These are phyloP conservation scores for Psilocybe azurescens DNA, from an alignment of 768 basidiomycete species.

Conservation along the genomic window DNA sequence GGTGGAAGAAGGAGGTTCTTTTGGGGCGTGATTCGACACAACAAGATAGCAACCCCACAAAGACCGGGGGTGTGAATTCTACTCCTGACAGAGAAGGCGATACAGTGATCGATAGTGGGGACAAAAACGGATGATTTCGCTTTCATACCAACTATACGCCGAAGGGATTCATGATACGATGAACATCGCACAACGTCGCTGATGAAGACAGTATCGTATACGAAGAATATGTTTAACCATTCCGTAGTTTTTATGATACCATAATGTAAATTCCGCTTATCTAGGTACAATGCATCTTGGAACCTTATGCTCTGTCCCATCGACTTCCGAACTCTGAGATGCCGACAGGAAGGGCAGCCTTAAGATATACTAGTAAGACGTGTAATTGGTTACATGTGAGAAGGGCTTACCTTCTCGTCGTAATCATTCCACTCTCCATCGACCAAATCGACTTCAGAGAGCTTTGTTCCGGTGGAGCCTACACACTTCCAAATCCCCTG, in stretches of 20 bases:
- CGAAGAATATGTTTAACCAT: not conserved
- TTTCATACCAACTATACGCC: no score
- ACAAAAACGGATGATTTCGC: not conserved
- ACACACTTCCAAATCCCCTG: constrained; percentile 83
- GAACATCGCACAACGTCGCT: no score
- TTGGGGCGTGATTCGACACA: not conserved
- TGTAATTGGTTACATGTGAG: constrained; percentile 5
- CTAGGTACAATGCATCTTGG: not conserved
- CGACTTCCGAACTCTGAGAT: constrained; percentile 69
- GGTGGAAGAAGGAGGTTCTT: constrained; percentile 19
- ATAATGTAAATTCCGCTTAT: not conserved
- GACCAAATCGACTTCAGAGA: constrained; percentile 67
- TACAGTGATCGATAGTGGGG: not conserved
- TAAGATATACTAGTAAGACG: constrained; percentile 3
- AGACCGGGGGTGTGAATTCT: not conserved
- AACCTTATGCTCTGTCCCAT: constrained; percentile 66
- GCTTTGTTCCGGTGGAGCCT: constrained; percentile 61
- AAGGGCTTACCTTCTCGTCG: constrained; percentile 77
- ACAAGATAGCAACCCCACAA: not conserved
- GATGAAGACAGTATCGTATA: not conserved
- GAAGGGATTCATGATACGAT: no score
- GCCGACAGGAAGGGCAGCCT: constrained; percentile 70
- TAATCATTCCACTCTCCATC: constrained; percentile 87
- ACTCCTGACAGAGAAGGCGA: not conserved
- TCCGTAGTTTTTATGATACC: not conserved